phyloP scores from a whole-genome alignment of 129 eudicot genomes.

The Scalesia atractyloides region DNA sequence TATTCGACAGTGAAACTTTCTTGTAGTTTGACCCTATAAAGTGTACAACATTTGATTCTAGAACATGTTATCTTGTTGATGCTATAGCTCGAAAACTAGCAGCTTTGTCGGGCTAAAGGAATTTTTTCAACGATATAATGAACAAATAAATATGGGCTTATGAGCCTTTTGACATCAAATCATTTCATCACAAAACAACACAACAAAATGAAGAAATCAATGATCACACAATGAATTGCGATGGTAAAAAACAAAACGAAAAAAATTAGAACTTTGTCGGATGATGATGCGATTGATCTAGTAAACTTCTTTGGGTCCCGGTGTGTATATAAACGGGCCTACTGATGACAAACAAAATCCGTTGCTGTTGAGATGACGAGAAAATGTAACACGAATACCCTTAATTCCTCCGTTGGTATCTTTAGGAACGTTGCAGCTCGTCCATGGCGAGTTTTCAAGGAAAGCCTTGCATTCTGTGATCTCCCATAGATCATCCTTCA shows the following conservation, averaged over 20 bases:
- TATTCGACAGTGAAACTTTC: too few species aligned
- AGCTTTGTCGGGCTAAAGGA: background rate
- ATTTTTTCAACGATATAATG: background rate
- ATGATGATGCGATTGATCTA: slow-evolving; percentile 7
- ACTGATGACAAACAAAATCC: slow-evolving; percentile 45
- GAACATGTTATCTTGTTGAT: too few species aligned
- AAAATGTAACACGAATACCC: slow-evolving; percentile 41
- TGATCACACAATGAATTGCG: slow-evolving; percentile 1
- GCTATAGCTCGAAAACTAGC: too few species aligned
- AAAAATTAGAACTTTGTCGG: background rate
- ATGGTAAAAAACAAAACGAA: background rate
- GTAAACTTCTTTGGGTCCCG: slow-evolving; percentile 39
- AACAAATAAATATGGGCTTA: background rate
- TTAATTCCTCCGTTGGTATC: slow-evolving; percentile 40
- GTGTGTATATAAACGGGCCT: slow-evolving; percentile 50
- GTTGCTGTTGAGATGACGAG: slow-evolving; percentile 39
- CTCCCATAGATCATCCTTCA: slow-evolving; percentile 36
- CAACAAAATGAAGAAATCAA: slow-evolving; percentile 15
- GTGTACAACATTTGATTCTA: too few species aligned
- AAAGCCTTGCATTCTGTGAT: slow-evolving; percentile 54
- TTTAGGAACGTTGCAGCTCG: slow-evolving; percentile 38
- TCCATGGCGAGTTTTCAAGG: slow-evolving; percentile 45
- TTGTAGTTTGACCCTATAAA: too few species aligned
- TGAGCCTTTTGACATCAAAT: background rate
- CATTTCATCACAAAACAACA: slow-evolving; percentile 20